These are phyloP conservation scores for Sporothrix inflata DNA, from an alignment of 2,329 filamentous ascomycete species.

Conservation along the genomic window DNA sequence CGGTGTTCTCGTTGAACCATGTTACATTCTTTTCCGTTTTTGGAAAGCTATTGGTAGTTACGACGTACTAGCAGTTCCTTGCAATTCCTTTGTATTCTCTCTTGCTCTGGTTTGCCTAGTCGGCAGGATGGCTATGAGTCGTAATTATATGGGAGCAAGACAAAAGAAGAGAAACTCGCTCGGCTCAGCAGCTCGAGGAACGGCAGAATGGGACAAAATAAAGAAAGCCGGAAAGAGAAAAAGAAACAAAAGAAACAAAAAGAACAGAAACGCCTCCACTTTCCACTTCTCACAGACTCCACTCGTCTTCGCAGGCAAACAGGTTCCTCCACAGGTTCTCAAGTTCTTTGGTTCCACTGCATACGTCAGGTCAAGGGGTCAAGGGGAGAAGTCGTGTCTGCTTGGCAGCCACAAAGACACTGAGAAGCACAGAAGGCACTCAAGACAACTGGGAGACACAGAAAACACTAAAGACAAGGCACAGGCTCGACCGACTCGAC, in stretches of 20 bases:
- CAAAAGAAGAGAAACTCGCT: background rate
- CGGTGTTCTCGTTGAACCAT: background rate
- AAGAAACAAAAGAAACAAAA: background rate
- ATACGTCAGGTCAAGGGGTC: background rate
- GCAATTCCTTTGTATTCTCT: slow-evolving; percentile 6
- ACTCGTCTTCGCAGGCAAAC: background rate
- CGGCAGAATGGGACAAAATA: background rate
- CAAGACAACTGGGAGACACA: background rate
- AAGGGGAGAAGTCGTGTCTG: background rate
- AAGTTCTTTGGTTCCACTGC: too few relatives aligned
- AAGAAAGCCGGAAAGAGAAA: background rate
- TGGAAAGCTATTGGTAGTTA: background rate
- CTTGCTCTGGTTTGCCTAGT: background rate
- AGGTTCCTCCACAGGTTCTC: background rate
- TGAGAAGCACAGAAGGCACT: background rate
- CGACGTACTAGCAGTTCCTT: background rate
- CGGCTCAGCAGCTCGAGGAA: background rate
- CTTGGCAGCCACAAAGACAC: background rate
- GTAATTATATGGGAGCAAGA: background rate
- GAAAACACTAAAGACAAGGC: too few relatives aligned
- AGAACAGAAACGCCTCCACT: background rate
- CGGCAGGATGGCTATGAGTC: background rate
- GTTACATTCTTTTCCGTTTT: background rate
- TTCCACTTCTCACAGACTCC: background rate
- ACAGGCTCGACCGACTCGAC: too few relatives aligned